Percentiles rank a stretch among this genome's conserved stretches.
These are phyloP conservation scores for Umbilicus rupestris DNA, from an alignment of 164 flowering plant genomes.

Conservation along the genomic window DNA sequence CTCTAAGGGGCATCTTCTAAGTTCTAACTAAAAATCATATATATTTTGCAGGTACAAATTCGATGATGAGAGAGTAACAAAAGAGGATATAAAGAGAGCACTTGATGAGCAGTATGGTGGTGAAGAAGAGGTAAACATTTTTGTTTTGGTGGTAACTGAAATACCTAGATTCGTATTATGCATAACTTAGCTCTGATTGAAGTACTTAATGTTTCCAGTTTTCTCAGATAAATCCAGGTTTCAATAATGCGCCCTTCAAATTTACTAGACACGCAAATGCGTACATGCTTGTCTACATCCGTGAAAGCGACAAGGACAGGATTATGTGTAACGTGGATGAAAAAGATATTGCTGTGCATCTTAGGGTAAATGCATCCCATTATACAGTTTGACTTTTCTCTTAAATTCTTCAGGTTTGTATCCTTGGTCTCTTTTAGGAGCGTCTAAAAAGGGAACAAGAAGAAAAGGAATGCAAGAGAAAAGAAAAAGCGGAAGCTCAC, in stretches of 20 bases:
- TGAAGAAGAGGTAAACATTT: no score
- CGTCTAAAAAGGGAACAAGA: conserved; percentile 87
- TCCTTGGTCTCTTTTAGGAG: conserved; percentile 27
- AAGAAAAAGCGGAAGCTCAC: conserved; percentile 79
- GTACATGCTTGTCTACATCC: conserved; percentile 90
- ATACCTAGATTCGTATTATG: background rate
- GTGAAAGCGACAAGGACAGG: conserved; percentile 85
- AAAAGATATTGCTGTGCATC: conserved; percentile 83
- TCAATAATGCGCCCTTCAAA: conserved; percentile 75
- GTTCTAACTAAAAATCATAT: background rate
- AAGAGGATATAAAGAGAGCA: conserved; percentile 70
- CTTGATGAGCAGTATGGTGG: conserved; percentile 88
- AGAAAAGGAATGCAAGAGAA: conserved; percentile 79
- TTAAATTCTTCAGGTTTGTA: background rate
- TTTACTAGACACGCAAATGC: conserved; percentile 89
- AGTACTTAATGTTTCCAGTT: conserved; percentile 32
- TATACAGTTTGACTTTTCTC: background rate
- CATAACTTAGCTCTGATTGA: conserved; percentile 5
- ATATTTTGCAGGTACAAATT: conserved; percentile 62
- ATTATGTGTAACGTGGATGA: conserved; percentile 77
- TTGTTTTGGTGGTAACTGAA: no score
- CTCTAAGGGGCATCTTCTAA: background rate
- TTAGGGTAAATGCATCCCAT: conserved; percentile 38
- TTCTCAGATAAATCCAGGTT: conserved; percentile 81
- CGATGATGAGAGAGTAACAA: conserved; percentile 87